phyloP scores from a whole-genome alignment of 2,329 filamentous ascomycete species.

The Periglandula ipomoeae region DNA sequence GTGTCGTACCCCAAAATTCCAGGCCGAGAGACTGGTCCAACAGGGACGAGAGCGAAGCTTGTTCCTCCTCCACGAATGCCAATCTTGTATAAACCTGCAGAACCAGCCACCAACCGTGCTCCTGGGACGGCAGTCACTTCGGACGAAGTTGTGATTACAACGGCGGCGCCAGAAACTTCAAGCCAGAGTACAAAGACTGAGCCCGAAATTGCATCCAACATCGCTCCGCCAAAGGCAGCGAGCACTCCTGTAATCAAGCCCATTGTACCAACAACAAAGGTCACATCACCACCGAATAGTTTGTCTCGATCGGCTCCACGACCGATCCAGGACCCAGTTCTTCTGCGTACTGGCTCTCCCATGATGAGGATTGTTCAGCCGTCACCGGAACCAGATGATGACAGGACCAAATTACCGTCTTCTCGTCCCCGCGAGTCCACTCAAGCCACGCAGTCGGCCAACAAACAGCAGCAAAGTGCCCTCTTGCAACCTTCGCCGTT shows the following conservation, averaged over 20 bases:
- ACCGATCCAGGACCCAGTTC: constrained; percentile 13
- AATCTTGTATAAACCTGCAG: constrained; percentile 24
- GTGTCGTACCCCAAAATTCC: constrained; percentile 23
- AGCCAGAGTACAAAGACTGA: constrained; percentile 27
- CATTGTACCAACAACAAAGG: neutral
- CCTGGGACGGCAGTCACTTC: neutral
- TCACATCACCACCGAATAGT: constrained; percentile 2
- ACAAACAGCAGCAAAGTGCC: neutral
- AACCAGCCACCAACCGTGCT: constrained; percentile 7
- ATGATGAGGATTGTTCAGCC: constrained; percentile 30
- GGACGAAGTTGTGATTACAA: neutral
- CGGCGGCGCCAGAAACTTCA: neutral
- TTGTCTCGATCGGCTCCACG: neutral
- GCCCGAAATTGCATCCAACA: constrained; percentile 25
- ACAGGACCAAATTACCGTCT: constrained; percentile 10
- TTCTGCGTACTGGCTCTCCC: constrained; percentile 20
- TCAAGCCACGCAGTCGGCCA: neutral
- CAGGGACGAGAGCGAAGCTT: constrained; percentile 13
- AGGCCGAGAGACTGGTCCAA: constrained; percentile 11
- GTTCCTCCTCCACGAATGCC: constrained; percentile 24
- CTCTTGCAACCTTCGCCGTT: constrained; percentile 4
- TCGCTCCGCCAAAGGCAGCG: neutral
- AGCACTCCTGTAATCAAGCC: constrained; percentile 2
- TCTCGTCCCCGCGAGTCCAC: neutral
- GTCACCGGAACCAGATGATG: constrained; percentile 21